Conservation (phyloP, 2,329 filamentous ascomycete species). For the Aspergillus latus region DNA sequence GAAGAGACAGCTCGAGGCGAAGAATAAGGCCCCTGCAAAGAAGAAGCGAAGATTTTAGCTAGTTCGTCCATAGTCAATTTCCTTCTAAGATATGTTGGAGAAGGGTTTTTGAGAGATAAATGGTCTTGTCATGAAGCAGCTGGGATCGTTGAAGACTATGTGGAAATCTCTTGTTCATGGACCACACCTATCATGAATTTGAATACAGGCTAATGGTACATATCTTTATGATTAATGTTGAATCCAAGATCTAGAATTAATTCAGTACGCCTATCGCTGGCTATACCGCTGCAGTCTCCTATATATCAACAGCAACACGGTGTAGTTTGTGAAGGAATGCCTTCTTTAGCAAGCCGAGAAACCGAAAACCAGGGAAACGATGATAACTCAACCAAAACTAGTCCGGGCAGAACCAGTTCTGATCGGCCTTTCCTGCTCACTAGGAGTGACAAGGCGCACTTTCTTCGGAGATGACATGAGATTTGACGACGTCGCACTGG, state of each 20-base stretch:
- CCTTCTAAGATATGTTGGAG: too few species aligned
- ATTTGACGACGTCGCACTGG: conserved; percentile 30
- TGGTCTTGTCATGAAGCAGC: background rate
- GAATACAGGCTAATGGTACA: too few species aligned
- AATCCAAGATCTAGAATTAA: too few species aligned
- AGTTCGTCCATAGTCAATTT: background rate
- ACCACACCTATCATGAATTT: background rate
- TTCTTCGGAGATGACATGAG: conserved; percentile 46
- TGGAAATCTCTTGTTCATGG: background rate
- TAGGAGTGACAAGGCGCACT: conserved; percentile 46
- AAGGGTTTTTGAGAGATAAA: background rate
- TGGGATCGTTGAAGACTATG: background rate
- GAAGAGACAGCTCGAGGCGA: conserved; percentile 53
- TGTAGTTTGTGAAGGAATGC: too few species aligned
- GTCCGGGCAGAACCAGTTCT: conserved; percentile 23
- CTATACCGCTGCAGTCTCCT: too few species aligned
- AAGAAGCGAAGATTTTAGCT: conserved; percentile 58
- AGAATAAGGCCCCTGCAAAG: conserved; percentile 53
- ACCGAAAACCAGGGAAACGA: background rate
- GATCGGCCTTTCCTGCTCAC: conserved; percentile 38
- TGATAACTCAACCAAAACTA: conserved; percentile 17
- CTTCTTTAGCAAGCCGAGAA: too few species aligned
- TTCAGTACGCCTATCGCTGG: too few species aligned
- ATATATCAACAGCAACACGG: too few species aligned
- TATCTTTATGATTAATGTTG: too few species aligned